phyloP scores from a whole-genome alignment of 805 yeast genomes.

The Saturnispora diversa region DNA sequence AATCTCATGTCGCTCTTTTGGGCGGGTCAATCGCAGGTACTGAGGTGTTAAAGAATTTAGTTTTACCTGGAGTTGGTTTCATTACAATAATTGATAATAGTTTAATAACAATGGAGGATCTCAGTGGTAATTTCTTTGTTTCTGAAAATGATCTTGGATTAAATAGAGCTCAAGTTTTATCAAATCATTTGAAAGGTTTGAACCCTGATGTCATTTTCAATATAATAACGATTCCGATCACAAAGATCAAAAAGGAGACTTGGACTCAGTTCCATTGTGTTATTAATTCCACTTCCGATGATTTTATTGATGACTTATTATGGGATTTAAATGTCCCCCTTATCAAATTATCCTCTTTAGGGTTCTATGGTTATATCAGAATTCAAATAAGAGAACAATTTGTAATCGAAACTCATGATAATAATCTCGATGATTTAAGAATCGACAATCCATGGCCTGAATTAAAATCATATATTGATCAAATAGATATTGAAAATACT shows the following conservation, averaged over 20 bases:
- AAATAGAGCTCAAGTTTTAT: conserved; percentile 33
- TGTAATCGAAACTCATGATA: conserved; percentile 67
- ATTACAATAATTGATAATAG: conserved; percentile 50
- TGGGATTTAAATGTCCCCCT: conserved; percentile 46
- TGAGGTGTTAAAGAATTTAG: conserved; percentile 70
- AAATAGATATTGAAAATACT: conserved; percentile 39
- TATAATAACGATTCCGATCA: conserved; percentile 14
- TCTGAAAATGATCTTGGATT: conserved; percentile 36
- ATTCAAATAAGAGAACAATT: conserved; percentile 49
- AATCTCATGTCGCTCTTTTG: conserved; percentile 53
- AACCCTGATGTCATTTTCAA: conserved; percentile 50
- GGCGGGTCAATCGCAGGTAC: conserved; percentile 50
- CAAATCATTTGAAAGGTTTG: conserved; percentile 41
- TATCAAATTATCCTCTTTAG: conserved; percentile 42
- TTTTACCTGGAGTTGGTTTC: conserved; percentile 60
- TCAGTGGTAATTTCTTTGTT: conserved; percentile 58
- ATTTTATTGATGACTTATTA: conserved; percentile 20
- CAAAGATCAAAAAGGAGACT: conserved; percentile 14
- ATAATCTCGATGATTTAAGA: conserved; percentile 55
- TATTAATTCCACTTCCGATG: conserved; percentile 29
- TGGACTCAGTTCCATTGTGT: conserved; percentile 48
- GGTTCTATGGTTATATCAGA: conserved; percentile 58
- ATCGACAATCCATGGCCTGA: conserved; percentile 69
- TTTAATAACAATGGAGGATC: conserved; percentile 34
- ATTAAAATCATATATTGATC: conserved; percentile 40